A percentile compares a stretch with the other conserved stretches of the same genome.
Conservation (phyloP, 2,329 filamentous ascomycete genomes). For the Pseudogymnoascus sp. region DNA sequence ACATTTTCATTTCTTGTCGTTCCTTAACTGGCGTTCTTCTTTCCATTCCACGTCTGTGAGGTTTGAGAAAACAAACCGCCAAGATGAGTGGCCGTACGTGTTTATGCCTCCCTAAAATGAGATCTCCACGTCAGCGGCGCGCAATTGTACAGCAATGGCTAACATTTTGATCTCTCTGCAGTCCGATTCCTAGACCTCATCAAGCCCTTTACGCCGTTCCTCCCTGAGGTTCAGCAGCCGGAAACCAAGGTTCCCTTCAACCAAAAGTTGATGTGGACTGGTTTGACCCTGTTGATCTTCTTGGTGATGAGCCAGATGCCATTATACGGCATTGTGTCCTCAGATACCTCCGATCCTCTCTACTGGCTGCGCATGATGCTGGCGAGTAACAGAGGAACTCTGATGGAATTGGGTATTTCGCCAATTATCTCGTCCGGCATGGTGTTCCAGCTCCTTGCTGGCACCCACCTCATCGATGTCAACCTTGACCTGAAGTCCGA, state of each 20-base stretch:
- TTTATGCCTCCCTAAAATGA: constrained; percentile 14
- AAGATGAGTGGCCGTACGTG: constrained; percentile 36
- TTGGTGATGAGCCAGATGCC: constrained; percentile 99
- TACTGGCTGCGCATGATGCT: constrained; percentile 99
- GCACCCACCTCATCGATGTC: constrained; percentile 99
- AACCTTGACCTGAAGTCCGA: constrained; percentile 99
- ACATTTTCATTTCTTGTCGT: constrained; percentile 13
- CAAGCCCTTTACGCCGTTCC: constrained; percentile 98
- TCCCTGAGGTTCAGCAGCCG: constrained; percentile 96
- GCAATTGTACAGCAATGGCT: constrained; percentile 16
- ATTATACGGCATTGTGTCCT: constrained; percentile 97
- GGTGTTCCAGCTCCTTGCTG: constrained; percentile 99
- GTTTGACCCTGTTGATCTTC: constrained; percentile 93
- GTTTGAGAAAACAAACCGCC: constrained; percentile 28
- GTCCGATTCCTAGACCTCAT: constrained; percentile 99
- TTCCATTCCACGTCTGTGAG: constrained; percentile 29
- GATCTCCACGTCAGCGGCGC: constrained; percentile 12
- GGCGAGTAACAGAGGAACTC: constrained; percentile 92
- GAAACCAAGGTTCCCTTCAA: constrained; percentile 99
- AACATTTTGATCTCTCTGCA: constrained; percentile 32
- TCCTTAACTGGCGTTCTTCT: constrained; percentile 24
- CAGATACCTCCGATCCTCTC: constrained; percentile 93
- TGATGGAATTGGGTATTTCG: constrained; percentile 95
- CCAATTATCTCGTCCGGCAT: constrained; percentile 99
- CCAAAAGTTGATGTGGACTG: constrained; percentile 95